Evolutionary conservation across 768 basidiomycete genomes (phyloP).

Genomic region (Suillus occidentalis): DNA sequence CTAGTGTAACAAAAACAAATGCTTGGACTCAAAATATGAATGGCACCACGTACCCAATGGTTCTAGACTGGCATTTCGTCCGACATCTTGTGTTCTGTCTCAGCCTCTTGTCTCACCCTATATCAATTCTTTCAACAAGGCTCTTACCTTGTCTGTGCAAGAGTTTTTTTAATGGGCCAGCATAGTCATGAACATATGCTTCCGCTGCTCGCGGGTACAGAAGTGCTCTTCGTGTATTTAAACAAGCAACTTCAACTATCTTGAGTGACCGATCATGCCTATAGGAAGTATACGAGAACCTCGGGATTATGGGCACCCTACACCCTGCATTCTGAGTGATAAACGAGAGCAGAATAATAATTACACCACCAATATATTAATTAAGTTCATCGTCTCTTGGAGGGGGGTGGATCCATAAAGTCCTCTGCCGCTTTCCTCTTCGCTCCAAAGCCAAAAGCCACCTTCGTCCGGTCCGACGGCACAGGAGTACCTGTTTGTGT

Average conservation of each 20-base stretch:
- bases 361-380: constrained; percentile 3
- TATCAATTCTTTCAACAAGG: neutral
- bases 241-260: neutral
- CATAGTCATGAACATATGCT: neutral
- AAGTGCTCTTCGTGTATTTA: neutral
- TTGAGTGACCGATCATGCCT: neutral
- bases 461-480: constrained; percentile 65
- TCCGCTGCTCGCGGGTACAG: neutral
- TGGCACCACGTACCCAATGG: neutral
- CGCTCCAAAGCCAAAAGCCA: constrained; percentile 72
- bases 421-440: constrained; percentile 83
- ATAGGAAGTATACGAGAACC: neutral
- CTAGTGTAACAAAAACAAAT: too few relatives aligned
- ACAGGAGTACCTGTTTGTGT: constrained; percentile 55
- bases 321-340: neutral
- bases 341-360: neutral
- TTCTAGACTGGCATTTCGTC: neutral
- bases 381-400: constrained; percentile 48
- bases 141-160: neutral
- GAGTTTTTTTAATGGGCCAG: neutral
- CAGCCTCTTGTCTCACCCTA: neutral
- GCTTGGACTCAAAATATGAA: too few relatives aligned
- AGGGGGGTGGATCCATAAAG: constrained; percentile 60
- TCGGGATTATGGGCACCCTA: neutral
- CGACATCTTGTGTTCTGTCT: neutral